These are phyloP conservation scores for Hypoxylon sp. DNA, from an alignment of 2,329 filamentous ascomycete species.

Conservation along the genomic window DNA sequence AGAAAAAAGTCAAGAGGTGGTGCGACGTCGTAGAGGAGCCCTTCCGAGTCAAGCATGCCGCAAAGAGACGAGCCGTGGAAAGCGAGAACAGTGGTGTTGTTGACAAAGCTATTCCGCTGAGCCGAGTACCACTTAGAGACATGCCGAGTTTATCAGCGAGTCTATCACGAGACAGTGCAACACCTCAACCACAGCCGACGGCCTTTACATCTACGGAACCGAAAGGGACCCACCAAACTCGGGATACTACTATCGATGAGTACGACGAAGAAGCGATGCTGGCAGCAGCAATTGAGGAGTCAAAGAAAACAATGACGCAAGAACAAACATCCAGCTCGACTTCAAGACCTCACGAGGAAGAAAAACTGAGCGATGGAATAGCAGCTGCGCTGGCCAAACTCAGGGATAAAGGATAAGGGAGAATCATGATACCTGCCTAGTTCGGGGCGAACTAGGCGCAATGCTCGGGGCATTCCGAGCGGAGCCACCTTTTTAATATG, in stretches of 20 bases:
- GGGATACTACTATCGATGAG: constrained; percentile 61
- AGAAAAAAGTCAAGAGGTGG: constrained; percentile 94
- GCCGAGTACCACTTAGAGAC: constrained; percentile 60
- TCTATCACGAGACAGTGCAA: constrained; percentile 46
- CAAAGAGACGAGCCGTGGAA: constrained; percentile 61
- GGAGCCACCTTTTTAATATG: constrained; percentile 15
- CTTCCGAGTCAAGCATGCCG: constrained; percentile 81
- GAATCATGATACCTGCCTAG: constrained; percentile 44
- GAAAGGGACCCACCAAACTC: constrained; percentile 56
- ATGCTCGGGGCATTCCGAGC: constrained; percentile 29
- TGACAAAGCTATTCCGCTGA: constrained; percentile 60
- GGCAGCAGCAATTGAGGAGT: constrained; percentile 64
- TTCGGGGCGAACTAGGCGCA: constrained; percentile 30
- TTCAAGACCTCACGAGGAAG: constrained; percentile 52
- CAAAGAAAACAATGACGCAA: constrained; percentile 58
- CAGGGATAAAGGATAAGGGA: constrained; percentile 60
- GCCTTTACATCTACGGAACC: constrained; percentile 36
- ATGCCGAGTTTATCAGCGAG: constrained; percentile 54
- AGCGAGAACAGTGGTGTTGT: constrained; percentile 50
- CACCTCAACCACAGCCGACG: constrained; percentile 42
- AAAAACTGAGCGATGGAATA: constrained; percentile 69
- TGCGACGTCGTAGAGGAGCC: constrained; percentile 85
- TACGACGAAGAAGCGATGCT: constrained; percentile 65
- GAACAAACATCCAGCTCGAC: constrained; percentile 48
- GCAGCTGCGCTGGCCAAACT: constrained; percentile 74